Base-by-base conservation (phyloP, 2,329 filamentous ascomycete genomes). In the Chalara sp. region DNA sequence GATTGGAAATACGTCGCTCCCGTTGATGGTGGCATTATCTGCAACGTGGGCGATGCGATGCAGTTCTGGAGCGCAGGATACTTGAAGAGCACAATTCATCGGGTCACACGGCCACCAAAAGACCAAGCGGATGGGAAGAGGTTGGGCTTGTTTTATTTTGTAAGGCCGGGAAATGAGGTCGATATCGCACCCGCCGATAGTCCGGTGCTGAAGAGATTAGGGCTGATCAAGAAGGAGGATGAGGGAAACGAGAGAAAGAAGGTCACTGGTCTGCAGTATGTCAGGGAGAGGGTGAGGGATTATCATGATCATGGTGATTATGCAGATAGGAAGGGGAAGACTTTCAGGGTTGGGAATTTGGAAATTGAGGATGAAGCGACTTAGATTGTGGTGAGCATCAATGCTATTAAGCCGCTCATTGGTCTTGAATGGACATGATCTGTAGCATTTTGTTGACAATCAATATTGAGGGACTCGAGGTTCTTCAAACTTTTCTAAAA, bases 1-100 rank as follows among this genome's bases (percentile, higher is more conserved):
- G 58, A 67, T n/a, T 77, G 75, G 75, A 75, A 74, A 54, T 76
- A 72, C 66, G 74, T 78, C 3, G 65, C 66, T 45, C 72, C 74
- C 1, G 67, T 73, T 44, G 67, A 72, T 10, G 72, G 70, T 0
- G 75, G 70, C n/a, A 77, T 79, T 48, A 75, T 73, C 0, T 73
- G 78, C 51, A 79, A 79, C 54, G 70, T 73, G 1, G 75, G 72
- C 10, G 76, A 79, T 61, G 68, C 72, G 4, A 63, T 79, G 49
- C 28, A 30, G 6, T 46, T 46, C 32, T 28, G n/a, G 7, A 35
- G 31, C 7, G 32, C 21, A 28, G 44, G 44, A 4, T 46, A 35
- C 30, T 32, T 46, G 32, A 46, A 46, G 44, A 35, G 30, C 6
- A 66, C 64, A 4, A 63, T 67, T 45, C 65, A 67, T 49, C 57